Conservation (phyloP, 2,329 filamentous ascomycete genomes). For the Aspergillus vadensis region DNA sequence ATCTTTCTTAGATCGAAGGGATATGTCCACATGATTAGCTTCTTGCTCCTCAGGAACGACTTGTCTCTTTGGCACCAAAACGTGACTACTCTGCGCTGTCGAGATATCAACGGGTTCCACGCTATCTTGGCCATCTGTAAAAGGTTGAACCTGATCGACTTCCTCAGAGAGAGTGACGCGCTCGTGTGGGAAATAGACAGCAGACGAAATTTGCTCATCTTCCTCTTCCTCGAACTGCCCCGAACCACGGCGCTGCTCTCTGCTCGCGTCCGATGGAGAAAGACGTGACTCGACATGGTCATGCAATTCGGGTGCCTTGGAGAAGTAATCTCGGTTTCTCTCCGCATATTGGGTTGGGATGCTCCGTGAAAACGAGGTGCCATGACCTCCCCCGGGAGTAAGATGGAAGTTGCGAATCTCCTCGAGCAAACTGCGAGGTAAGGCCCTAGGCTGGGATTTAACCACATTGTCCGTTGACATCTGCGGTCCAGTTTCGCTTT, state of each 20-base stretch:
- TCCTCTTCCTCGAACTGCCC: conserved; percentile 55
- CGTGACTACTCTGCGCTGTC: conserved; percentile 29
- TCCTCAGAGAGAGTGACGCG: conserved; percentile 42
- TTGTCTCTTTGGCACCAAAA: conserved; percentile 33
- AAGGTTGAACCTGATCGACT: conserved; percentile 27
- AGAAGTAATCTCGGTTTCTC: conserved; percentile 33
- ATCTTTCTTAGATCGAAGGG: conserved; percentile 61
- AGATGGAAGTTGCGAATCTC: conserved; percentile 60
- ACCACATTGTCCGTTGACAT: conserved; percentile 24
- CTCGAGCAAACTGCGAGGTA: conserved; percentile 56
- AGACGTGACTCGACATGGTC: conserved; percentile 17
- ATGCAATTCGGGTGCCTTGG: conserved; percentile 18
- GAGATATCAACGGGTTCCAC: conserved; percentile 30
- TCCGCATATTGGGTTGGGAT: conserved; percentile 43
- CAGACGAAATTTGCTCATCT: conserved; percentile 66
- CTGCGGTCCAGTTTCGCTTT: conserved; percentile 14
- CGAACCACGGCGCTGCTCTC: conserved; percentile 25
- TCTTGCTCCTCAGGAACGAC: conserved; percentile 31
- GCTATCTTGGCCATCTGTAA: conserved; percentile 23
- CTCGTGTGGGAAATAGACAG: conserved; percentile 65
- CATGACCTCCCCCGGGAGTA: conserved; percentile 49
- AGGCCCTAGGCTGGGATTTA: conserved; percentile 31
- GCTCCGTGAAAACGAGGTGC: conserved; percentile 48
- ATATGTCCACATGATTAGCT: conserved; percentile 62
- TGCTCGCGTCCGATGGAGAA: conserved; percentile 26